Evolutionary conservation across 768 basidiomycete species (phyloP), one percentile per base, ranked within the genome.

Genomic region (Dacryopinax spathularia): DNA sequence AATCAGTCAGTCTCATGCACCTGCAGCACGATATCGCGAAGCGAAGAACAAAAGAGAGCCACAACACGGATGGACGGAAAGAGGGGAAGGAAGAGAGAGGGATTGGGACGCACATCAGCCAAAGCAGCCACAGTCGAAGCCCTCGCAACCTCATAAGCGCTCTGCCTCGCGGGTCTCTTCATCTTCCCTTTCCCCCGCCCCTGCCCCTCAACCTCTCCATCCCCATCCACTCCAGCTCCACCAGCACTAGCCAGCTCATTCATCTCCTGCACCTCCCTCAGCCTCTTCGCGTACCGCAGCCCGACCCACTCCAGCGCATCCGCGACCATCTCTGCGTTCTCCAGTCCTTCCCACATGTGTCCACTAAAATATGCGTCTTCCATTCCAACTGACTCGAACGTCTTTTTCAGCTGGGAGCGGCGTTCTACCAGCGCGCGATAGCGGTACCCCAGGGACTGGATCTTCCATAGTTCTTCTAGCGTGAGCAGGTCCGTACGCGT

Each of bases 261-360:
- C 31, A 71, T 67, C 61, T 68, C 70, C 25, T 67, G 35, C 35
- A 67, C 69, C 64, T 75, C 72, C n/a, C 41, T 73, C 69, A 61
- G 75, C 81, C 68, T 83, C 80, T 84, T 81, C 69, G 88, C 87
- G 75, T 91, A 89, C 73, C 87, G 89, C 81, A 91, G 82, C 25
- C 81, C 76, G 59, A 99, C 72, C 92, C 92, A 99, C 70, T 94
- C 94, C 0, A 88, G 87, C 10, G 88, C 83, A 69, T 99, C 96
- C 2, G 89, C 85, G 22, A 94, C 88, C 65, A 89, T 81, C 74
- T 99, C 96, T 39, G 93, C 86, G 62, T 84, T 85, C 67, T 90
- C 86, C 36, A 88, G 78, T 66, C 81, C 81, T 35, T 83, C 80
- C 64, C 79, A 74, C 65, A 92, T 79, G 63, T 87, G 82, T 44